Evolutionary conservation across 2,329 filamentous ascomycete genomes (phyloP).

Genomic region (Sporothrix sp.): DNA sequence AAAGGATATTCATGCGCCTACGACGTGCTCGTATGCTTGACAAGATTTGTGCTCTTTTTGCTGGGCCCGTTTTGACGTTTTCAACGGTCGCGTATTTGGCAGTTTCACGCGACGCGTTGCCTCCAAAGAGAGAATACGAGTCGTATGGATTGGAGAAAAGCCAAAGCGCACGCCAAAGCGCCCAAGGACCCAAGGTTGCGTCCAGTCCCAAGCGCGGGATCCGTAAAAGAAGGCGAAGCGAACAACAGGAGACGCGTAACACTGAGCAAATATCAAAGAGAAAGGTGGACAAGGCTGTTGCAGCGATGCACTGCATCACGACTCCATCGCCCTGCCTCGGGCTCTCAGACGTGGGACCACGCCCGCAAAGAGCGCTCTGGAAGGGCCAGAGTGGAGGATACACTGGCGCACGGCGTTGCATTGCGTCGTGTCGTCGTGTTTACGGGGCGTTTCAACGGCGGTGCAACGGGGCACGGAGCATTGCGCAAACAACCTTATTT

Average conservation of each 20-base stretch:
- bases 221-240: background rate
- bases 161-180: too few species aligned
- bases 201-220: too few species aligned
- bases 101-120: conserved; percentile 2
- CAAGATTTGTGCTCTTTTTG: too few species aligned
- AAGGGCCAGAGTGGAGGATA: background rate
- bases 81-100: too few species aligned
- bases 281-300: background rate
- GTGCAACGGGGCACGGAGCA: background rate
- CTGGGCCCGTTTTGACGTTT: too few species aligned
- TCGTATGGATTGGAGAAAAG: too few species aligned
- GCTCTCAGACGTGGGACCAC: conserved; percentile 1
- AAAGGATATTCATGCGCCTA: too few species aligned
- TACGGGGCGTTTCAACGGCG: background rate
- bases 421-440: conserved; percentile 1
- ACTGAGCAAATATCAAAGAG: too few species aligned
- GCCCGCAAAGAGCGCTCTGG: background rate
- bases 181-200: too few species aligned
- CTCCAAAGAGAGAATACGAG: background rate
- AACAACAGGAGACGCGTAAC: too few species aligned
- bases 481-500: background rate
- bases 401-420: background rate
- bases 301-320: background rate
- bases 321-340: background rate
- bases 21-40: too few species aligned